phyloP scores from a whole-genome alignment of 2,329 filamentous ascomycete genomes.

The Thelonectria rubi region DNA sequence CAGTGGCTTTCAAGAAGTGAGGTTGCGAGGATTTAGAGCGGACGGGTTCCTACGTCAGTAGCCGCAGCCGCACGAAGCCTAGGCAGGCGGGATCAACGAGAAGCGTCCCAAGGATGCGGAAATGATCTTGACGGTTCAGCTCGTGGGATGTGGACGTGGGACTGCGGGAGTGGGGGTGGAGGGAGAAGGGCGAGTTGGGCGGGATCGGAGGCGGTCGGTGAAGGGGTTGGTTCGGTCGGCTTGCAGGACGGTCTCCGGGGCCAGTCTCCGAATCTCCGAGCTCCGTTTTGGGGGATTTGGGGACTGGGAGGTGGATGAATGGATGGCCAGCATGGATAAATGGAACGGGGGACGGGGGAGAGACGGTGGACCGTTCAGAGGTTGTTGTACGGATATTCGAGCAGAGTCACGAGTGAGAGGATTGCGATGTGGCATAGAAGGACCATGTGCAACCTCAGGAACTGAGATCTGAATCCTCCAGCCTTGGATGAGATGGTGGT shows the following conservation, averaged over 20 bases:
- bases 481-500: too few species aligned
- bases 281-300: not conserved
- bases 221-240: constrained; percentile 7
- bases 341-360: constrained; percentile 23
- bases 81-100: not conserved
- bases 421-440: too few species aligned
- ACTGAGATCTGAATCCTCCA: too few species aligned
- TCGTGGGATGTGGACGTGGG: not conserved
- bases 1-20: too few species aligned
- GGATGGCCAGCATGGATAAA: constrained; percentile 11
- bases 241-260: constrained; percentile 15
- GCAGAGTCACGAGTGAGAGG: too few species aligned
- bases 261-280: constrained; percentile 42
- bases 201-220: constrained; percentile 1
- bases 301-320: constrained; percentile 5
- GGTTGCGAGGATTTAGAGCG: not conserved
- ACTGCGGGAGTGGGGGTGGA: not conserved
- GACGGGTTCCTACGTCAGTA: constrained; percentile 24
- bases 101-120: constrained; percentile 19
- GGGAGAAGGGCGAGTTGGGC: not conserved
- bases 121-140: not conserved
- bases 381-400: not conserved
- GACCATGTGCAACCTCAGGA: too few species aligned
- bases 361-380: not conserved
- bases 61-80: constrained; percentile 3